Evolutionary conservation across 2,329 filamentous ascomycete genomes (phyloP).

Genomic region (Xylaria sp.): DNA sequence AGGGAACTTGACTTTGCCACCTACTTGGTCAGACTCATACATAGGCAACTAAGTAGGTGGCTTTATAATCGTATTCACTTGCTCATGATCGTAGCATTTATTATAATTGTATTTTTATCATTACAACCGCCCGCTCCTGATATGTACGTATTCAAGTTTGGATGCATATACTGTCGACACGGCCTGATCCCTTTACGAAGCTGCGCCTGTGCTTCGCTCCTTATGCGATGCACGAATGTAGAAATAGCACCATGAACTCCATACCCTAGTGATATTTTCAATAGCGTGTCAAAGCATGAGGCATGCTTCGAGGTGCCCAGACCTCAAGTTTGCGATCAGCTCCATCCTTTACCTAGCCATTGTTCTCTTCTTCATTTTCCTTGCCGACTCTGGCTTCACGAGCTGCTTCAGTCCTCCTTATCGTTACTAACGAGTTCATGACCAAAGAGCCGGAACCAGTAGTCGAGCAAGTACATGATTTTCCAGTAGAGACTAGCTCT

Average conservation of each 20-base stretch:
- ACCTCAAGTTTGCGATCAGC: not conserved
- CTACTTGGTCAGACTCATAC: too few relatives aligned
- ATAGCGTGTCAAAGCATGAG: not conserved
- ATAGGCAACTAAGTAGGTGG: too few relatives aligned
- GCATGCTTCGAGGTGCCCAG: not conserved
- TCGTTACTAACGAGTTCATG: conserved; percentile 68
- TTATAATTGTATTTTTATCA: not conserved
- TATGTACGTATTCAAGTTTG: not conserved
- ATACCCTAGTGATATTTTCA: not conserved
- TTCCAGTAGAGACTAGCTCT: conserved; percentile 75
- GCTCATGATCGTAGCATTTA: too few relatives aligned
- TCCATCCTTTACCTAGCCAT: not conserved
- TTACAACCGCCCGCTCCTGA: not conserved
- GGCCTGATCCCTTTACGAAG: not conserved
- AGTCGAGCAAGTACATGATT: conserved; percentile 71
- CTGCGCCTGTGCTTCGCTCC: not conserved
- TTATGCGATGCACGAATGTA: not conserved
- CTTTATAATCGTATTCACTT: too few relatives aligned
- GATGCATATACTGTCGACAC: not conserved
- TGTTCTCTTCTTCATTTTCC: too few relatives aligned
- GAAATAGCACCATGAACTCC: not conserved
- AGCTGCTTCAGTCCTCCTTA: conserved; percentile 63
- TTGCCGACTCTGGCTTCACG: too few relatives aligned
- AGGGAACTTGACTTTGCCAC: too few relatives aligned
- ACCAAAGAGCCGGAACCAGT: conserved; percentile 67